Evolutionary conservation across 345 rosid genomes (phyloP), one percentile per base, ranked within the genome.

Genomic region (Eucalyptus marginata): DNA sequence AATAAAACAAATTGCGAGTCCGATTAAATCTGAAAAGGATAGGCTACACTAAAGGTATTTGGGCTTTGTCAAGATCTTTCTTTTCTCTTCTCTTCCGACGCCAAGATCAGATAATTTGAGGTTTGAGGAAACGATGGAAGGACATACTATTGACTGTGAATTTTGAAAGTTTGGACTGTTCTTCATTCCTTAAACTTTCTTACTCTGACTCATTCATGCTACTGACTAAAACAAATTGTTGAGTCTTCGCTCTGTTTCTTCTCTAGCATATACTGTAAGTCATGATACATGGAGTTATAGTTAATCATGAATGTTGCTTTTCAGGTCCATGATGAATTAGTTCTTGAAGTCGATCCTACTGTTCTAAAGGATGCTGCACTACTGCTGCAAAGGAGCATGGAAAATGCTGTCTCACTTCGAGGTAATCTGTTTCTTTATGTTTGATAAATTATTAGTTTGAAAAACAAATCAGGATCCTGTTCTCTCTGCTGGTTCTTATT

Each of bases 301-400:
- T 83, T 36, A 88, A 3, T 33, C 52, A 49, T 36, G 86, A 62
- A 52, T 47, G 36, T 76, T 89, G 50, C 51, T 88, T 51, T 87
- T 33, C 89, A 97, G 99, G 97, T 98, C 71, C 98, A 98, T 93
- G 99, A 98, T 91, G 98, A 98, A 91, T 93, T 98, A 90, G 96
- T 98, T 14, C 91, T 98, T 89, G 99, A 97, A 94, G 96, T 94
- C 52, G 98, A 98, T 90, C 96, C 97, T 11, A 89, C 88, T 47
- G 94, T 94, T 93, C 88, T 94, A 86, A 95, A 94, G 89, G 97
- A 97, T 94, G 99, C 97, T 92, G 97, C 95, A 51, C 88, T 64
- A 50, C 89, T 98, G 92, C 92, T 96, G 86, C 94, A 89, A 89
- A 89, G 79, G 89, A 92, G 97, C 95, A 98, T 97, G 99, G 98